phyloP scores from a whole-genome alignment of 257 asterid species.

The Apocynum venetum region DNA sequence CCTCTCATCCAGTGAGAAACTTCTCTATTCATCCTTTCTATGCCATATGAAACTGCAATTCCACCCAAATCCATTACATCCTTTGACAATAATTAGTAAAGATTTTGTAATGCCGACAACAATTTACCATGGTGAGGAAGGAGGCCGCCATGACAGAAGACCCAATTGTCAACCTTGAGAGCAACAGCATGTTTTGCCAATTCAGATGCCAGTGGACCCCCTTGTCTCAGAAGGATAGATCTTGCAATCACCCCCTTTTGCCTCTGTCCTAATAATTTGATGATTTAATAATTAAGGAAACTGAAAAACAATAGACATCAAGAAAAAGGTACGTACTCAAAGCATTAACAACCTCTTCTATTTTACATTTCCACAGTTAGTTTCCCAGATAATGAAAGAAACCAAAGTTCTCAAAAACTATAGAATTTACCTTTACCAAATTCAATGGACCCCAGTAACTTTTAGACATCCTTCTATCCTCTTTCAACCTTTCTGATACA shows the following conservation, averaged over 20 bases:
- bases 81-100: background rate
- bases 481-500: slow-evolving; percentile 55
- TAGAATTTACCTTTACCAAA: slow-evolving; percentile 72
- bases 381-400: slow-evolving; percentile 1
- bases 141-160: slow-evolving; percentile 96
- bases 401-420: slow-evolving; percentile 2
- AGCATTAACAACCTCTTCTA: background rate
- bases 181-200: slow-evolving; percentile 75
- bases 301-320: background rate
- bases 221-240: slow-evolving; percentile 81
- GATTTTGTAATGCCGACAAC: background rate
- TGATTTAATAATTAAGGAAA: slow-evolving; percentile 24
- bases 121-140: slow-evolving; percentile 94
- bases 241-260: slow-evolving; percentile 92
- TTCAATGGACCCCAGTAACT: slow-evolving; percentile 73
- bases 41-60: slow-evolving; percentile 78
- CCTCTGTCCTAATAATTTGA: slow-evolving; percentile 88
- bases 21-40: slow-evolving; percentile 75
- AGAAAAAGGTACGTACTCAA: background rate
- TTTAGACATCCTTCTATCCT: slow-evolving; percentile 42
- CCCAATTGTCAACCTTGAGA: slow-evolving; percentile 89
- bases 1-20: slow-evolving; percentile 93
- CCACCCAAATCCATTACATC: background rate
- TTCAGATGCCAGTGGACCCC: slow-evolving; percentile 88
- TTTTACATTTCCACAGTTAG: background rate